phyloP scores from a whole-genome alignment of 768 basidiomycete genomes.

The Trametes meyenii region DNA sequence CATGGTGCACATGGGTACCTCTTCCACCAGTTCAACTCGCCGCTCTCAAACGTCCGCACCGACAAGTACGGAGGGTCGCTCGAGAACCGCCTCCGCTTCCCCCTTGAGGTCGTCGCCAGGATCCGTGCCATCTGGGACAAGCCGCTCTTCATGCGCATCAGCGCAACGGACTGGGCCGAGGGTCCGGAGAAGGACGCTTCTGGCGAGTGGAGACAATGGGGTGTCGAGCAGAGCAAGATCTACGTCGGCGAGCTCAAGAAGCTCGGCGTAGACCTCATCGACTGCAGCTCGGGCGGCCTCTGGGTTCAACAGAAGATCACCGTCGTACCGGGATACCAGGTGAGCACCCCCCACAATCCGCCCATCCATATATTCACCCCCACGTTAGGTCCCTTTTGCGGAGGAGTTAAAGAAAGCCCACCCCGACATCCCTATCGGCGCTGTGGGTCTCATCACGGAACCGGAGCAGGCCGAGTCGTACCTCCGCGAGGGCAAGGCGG shows the following conservation, averaged over 20 bases:
- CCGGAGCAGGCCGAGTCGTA: conserved; percentile 61
- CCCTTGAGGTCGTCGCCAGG: conserved; percentile 56
- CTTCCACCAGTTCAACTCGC: conserved; percentile 69
- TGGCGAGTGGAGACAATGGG: conserved; percentile 70
- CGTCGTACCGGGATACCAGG: conserved; percentile 64
- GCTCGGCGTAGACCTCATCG: conserved; percentile 75
- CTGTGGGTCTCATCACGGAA: conserved; percentile 76
- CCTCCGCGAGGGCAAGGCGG: conserved; percentile 66
- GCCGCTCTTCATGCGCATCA: conserved; percentile 70
- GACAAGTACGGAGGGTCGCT: conserved; percentile 76
- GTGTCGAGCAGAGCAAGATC: conserved; percentile 72
- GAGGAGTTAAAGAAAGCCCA: conserved; percentile 63
- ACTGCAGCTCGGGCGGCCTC: conserved; percentile 64
- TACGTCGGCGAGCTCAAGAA: conserved; percentile 57
- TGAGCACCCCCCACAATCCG: conserved; percentile 22
- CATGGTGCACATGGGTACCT: conserved; percentile 77
- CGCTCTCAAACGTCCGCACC: conserved; percentile 69
- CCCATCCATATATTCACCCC: neutral
- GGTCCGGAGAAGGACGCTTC: conserved; percentile 54
- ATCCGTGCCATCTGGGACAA: conserved; percentile 64
- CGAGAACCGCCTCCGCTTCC: conserved; percentile 71
- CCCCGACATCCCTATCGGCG: conserved; percentile 55
- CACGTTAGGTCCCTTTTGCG: conserved; percentile 63
- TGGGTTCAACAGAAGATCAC: conserved; percentile 61
- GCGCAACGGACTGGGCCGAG: conserved; percentile 57